phyloP scores from a whole-genome alignment of 2,329 filamentous ascomycete species.

The Meredithiella fracta region DNA sequence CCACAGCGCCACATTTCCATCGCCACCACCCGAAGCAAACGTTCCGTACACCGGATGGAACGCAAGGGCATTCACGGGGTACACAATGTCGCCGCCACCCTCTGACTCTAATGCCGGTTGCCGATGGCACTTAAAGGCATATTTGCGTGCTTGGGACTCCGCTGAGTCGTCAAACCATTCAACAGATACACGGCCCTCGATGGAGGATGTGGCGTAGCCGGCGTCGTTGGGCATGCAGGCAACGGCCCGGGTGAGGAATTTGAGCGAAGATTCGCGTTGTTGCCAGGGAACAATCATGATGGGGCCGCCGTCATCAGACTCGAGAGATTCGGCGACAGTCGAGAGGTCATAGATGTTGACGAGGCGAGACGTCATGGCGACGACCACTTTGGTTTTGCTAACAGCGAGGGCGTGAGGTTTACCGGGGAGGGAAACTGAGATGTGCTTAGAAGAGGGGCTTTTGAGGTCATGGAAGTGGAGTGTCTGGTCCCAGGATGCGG shows the following conservation, averaged over 20 bases:
- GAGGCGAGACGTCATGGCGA: slow-evolving; percentile 88
- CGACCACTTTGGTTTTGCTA: slow-evolving; percentile 65
- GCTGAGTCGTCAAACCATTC: slow-evolving; percentile 91
- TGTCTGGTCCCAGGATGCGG: slow-evolving; percentile 84
- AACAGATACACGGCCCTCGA: slow-evolving; percentile 88
- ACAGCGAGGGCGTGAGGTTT: slow-evolving; percentile 82
- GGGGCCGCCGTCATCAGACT: slow-evolving; percentile 29
- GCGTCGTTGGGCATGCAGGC: slow-evolving; percentile 94
- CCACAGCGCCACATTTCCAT: slow-evolving; percentile 85
- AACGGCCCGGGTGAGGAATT: slow-evolving; percentile 87
- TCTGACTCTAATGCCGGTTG: slow-evolving; percentile 48
- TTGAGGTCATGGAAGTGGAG: slow-evolving; percentile 64
- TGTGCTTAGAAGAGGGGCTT: slow-evolving; percentile 30
- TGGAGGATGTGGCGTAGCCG: slow-evolving; percentile 81
- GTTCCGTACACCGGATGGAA: slow-evolving; percentile 75
- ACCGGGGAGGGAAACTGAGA: slow-evolving; percentile 54
- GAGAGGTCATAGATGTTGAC: slow-evolving; percentile 87
- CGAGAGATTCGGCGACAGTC: slow-evolving; percentile 40
- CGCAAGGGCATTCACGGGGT: slow-evolving; percentile 75
- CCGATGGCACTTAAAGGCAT: slow-evolving; percentile 96
- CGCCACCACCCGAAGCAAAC: slow-evolving; percentile 77
- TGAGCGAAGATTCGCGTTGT: slow-evolving; percentile 78
- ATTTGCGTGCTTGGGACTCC: slow-evolving; percentile 81
- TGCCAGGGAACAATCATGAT: slow-evolving; percentile 65
- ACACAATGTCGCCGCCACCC: slow-evolving; percentile 56